Evolutionary conservation across 1,139 yeast species (phyloP).

Genomic region (Lodderomyces parapsilosis): DNA sequence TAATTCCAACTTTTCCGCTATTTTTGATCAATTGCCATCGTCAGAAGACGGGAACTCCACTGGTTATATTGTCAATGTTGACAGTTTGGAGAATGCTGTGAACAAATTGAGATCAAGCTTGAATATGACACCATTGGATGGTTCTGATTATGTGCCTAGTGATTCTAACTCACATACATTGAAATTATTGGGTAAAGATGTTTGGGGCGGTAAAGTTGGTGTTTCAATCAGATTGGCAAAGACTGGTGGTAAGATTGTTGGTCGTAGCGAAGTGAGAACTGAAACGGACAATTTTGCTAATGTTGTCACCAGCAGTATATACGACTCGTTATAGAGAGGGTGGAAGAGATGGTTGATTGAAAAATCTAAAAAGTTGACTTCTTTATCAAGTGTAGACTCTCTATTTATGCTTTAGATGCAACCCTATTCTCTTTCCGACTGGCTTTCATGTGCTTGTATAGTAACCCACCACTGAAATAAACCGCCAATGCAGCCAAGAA

Average conservation of each 20-base stretch:
- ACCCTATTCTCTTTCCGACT: conserved; percentile 4
- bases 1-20: conserved; percentile 71
- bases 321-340: conserved; percentile 5
- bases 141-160: conserved; percentile 64
- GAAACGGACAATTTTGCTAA: conserved; percentile 52
- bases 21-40: conserved; percentile 67
- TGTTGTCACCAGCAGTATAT: conserved; percentile 44
- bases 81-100: conserved; percentile 38
- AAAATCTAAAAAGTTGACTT: too few relatives aligned
- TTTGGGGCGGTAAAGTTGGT: conserved; percentile 71
- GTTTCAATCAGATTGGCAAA: conserved; percentile 70
- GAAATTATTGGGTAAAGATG: conserved; percentile 81
- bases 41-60: conserved; percentile 33
- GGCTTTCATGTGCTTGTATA: conserved; percentile 35
- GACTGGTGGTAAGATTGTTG: conserved; percentile 67
- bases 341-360: neutral
- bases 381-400: too few relatives aligned
- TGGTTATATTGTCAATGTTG: conserved; percentile 32
- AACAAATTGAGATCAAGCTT: conserved; percentile 56
- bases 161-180: conserved; percentile 67
- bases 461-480: conserved; percentile 53
- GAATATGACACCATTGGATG: conserved; percentile 80
- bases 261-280: conserved; percentile 72
- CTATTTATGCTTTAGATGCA: neutral
- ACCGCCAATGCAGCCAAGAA: conserved; percentile 54